These are phyloP conservation scores for Phytophthora sansomeana DNA, from an alignment of 352 stramenopile species.

Conservation along the genomic window DNA sequence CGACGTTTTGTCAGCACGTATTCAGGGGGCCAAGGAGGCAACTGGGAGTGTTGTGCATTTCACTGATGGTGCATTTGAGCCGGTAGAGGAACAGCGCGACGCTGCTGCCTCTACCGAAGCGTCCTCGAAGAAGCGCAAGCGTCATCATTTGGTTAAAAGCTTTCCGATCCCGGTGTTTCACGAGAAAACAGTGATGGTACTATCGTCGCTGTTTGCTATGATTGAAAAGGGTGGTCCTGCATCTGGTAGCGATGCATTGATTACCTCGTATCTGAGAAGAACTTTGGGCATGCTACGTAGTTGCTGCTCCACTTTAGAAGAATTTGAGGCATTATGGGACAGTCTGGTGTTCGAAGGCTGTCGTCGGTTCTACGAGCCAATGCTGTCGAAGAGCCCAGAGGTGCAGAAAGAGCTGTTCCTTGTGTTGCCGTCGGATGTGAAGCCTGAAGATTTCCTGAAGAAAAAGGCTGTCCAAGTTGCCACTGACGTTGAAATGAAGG, in stretches of 20 bases:
- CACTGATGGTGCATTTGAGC: conserved; percentile 38
- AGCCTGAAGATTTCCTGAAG: conserved; percentile 22
- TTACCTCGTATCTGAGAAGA: conserved; percentile 54
- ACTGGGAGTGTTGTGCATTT: conserved; percentile 45
- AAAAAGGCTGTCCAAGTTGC: conserved; percentile 3
- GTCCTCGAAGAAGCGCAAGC: conserved; percentile 39
- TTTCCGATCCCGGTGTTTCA: conserved; percentile 70
- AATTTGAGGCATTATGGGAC: conserved; percentile 73
- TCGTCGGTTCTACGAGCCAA: conserved; percentile 65
- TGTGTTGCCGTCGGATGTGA: conserved; percentile 31
- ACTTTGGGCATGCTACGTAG: conserved; percentile 54
- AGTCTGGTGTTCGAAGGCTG: conserved; percentile 63
- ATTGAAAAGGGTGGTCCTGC: conserved; percentile 52
- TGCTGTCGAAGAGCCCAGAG: conserved; percentile 54
- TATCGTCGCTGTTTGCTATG: conserved; percentile 51
- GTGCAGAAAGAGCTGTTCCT: conserved; percentile 44
- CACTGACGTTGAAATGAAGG: conserved; percentile 9
- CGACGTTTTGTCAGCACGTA: conserved; percentile 44
- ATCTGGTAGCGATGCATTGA: conserved; percentile 29
- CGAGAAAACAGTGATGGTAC: conserved; percentile 68
- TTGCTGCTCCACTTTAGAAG: conserved; percentile 55
- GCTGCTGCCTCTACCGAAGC: conserved; percentile 10
- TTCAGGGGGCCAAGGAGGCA: conserved; percentile 34
- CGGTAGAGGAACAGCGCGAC: conserved; percentile 30
- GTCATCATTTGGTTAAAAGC: conserved; percentile 41